Base-by-base conservation (phyloP, 2,329 filamentous ascomycete species). In the Aspergillus sergii region DNA sequence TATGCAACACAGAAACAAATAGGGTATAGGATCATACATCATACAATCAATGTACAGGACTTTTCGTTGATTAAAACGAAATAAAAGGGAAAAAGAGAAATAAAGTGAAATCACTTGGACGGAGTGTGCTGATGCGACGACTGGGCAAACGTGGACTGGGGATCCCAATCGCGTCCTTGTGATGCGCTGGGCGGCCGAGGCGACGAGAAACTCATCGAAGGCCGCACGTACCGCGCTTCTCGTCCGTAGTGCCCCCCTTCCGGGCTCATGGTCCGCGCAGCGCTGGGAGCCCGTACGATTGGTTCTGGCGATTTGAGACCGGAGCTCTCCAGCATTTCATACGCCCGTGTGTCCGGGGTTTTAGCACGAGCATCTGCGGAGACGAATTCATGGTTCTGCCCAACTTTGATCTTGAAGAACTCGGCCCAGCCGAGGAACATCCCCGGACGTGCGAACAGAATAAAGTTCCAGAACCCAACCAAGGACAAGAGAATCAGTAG, bases 371-470 rank as follows among this genome's bases (percentile, higher is more conserved):
- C 93, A 74, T 97, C 94, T 53, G 91, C 89, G 45, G 92, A 96
- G 67, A 97, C 91, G 71, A 97, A 98, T 76, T 98, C 94, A 71
- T 90, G 87, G 63, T 80, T 78, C 41, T 74, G 76, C 26, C 80
- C 78, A 64, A 87, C 79, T 56, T 81, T 73, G 43, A 78, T 75
- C 60, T 77, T 81, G 68, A 89, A 77, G 48, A 94, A 79, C 30
- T 96, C 89, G 48, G 83, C 69, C 95, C 95, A 99, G 66, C 91
- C 95, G 3, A 83, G 86, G 60, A 96, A 82, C 89, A 98, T 96
- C n/a, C 91, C 90, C 76, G 87, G 88, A 58, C 94, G 90, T 43
- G 91, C 90, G 36, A 97, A 87, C 63, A 98, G 87, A 60, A 97
- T 78, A 62, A 96, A 85, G 57, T 91, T 87, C 88, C 94, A 96